Evolutionary conservation across 306 rosid genomes (phyloP).

Genomic region (Glycyrrhiza uralensis): DNA sequence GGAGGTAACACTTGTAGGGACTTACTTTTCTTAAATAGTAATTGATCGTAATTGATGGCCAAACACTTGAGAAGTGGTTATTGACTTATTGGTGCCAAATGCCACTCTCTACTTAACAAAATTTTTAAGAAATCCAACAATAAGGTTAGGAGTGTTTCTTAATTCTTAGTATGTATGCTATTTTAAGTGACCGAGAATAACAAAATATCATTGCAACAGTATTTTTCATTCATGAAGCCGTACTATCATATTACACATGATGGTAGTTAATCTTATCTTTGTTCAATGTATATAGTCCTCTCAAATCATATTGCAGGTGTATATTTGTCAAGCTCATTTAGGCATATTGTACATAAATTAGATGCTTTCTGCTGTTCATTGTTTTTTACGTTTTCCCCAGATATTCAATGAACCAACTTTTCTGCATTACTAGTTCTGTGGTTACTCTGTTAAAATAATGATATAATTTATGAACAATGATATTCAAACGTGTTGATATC

Average conservation of each 20-base stretch:
- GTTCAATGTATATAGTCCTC: neutral
- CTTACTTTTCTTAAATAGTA: too few species aligned
- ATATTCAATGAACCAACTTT: neutral
- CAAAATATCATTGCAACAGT: neutral
- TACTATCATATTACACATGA: conserved; percentile 5
- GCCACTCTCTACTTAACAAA: neutral
- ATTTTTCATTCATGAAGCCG: neutral
- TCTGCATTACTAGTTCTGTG: neutral
- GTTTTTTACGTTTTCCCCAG: neutral
- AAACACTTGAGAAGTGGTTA: neutral
- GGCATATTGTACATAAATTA: neutral
- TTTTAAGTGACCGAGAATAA: neutral
- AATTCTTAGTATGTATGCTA: neutral
- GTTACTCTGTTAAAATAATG: conserved; percentile 12
- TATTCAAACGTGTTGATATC: conserved; percentile 18
- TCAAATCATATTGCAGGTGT: neutral
- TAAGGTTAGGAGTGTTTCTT: neutral
- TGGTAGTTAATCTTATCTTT: neutral
- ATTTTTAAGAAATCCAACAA: neutral
- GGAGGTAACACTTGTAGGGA: too few species aligned
- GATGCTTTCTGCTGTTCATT: conserved; percentile 12
- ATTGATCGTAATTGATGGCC: too few species aligned
- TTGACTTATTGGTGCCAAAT: neutral
- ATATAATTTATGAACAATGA: too few species aligned
- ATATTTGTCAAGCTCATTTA: neutral